phyloP scores from a whole-genome alignment of 2,329 filamentous ascomycete genomes.

The Pseudophaeomoniella oleicola region DNA sequence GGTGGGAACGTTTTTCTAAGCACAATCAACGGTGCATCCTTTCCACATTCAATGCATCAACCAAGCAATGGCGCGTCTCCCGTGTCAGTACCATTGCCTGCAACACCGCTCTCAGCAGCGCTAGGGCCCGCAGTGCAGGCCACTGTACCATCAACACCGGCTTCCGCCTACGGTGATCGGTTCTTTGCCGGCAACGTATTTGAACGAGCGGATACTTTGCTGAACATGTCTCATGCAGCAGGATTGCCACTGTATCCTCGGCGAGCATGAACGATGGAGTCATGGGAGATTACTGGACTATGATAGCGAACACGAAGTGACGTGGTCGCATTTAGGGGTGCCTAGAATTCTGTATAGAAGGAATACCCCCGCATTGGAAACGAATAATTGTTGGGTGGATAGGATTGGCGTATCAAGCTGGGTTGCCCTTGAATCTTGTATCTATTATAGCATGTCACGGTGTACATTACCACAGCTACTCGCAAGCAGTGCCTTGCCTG shows the following conservation, averaged over 20 bases:
- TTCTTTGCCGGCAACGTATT: conserved; percentile 35
- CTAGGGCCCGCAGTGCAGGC: conserved; percentile 82
- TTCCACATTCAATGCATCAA: conserved; percentile 8
- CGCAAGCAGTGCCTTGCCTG: too few relatives aligned
- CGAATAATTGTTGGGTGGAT: too few relatives aligned
- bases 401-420: too few relatives aligned
- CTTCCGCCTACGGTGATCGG: conserved; percentile 31
- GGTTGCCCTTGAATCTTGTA: too few relatives aligned
- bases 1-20: conserved; percentile 3
- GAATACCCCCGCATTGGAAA: too few relatives aligned
- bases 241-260: not conserved
- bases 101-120: conserved; percentile 79
- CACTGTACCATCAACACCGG: conserved; percentile 55
- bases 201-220: conserved; percentile 31
- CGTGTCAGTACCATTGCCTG: conserved; percentile 49
- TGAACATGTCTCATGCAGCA: conserved; percentile 20
- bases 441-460: too few relatives aligned
- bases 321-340: too few relatives aligned
- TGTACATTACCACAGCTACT: too few relatives aligned
- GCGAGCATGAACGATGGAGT: not conserved
- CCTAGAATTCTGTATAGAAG: too few relatives aligned
- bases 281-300: not conserved
- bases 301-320: too few relatives aligned
- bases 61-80: conserved; percentile 22
- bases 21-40: conserved; percentile 2